phyloP scores from a whole-genome alignment of 768 basidiomycete genomes.

The Krasilnikovozyma curviuscula region DNA sequence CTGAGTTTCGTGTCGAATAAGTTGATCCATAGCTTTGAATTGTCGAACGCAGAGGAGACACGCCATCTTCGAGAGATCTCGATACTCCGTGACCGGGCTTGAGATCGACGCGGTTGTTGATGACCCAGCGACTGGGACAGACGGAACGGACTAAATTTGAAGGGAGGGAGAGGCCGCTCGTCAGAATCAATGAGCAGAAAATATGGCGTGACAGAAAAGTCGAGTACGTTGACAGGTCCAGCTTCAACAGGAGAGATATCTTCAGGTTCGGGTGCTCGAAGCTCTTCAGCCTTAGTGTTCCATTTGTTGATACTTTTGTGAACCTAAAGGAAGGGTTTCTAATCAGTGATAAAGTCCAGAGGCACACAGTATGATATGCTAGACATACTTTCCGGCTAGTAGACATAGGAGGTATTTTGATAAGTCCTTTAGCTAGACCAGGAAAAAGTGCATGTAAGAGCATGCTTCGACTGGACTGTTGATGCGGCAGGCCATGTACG shows the following conservation, averaged over 20 bases:
- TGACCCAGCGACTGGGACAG: neutral
- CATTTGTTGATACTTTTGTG: constrained; percentile 86
- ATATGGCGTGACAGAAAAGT: neutral
- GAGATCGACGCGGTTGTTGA: neutral
- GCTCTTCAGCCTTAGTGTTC: constrained; percentile 86
- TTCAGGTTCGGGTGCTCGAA: constrained; percentile 31
- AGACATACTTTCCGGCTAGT: constrained; percentile 22
- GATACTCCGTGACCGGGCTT: constrained; percentile 48
- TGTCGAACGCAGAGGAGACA: constrained; percentile 84
- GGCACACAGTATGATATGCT: neutral
- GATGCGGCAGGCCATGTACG: neutral
- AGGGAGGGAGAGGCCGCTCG: neutral
- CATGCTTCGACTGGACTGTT: neutral
- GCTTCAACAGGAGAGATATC: neutral
- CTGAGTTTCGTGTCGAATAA: constrained; percentile 76
- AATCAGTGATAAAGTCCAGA: neutral
- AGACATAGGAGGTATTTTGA: constrained; percentile 62
- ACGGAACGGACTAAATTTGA: neutral
- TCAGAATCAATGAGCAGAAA: neutral
- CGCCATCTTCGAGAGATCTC: constrained; percentile 50
- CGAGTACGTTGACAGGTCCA: neutral
- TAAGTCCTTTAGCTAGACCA: constrained; percentile 30
- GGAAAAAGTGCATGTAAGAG: too few species aligned
- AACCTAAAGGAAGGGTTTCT: constrained; percentile 35
- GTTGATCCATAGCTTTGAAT: constrained; percentile 69